A percentile compares a stretch with the other conserved stretches of the same genome.
Evolutionary conservation across 257 asterid genomes (phyloP).

Genomic region (Salvia hispanica): DNA sequence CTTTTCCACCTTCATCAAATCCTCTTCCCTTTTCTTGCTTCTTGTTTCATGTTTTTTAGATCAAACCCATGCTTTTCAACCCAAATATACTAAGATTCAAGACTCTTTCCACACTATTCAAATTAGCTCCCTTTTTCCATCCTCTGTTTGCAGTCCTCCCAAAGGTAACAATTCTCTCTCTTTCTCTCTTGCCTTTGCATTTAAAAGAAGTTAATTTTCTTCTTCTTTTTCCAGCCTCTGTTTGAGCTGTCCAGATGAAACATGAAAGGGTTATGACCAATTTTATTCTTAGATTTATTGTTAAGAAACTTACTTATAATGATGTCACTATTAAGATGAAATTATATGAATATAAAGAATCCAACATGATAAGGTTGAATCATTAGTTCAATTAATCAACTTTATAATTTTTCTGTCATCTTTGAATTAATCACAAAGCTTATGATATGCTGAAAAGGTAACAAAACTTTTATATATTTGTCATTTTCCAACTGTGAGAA

Average conservation of each 20-base stretch:
- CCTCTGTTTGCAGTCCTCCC: conserved; percentile 42
- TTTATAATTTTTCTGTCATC: too few species aligned
- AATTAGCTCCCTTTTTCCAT: conserved; percentile 42
- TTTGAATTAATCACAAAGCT: background rate
- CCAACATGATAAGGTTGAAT: background rate
- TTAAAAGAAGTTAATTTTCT: too few species aligned
- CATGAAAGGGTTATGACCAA: background rate
- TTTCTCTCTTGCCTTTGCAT: too few species aligned
- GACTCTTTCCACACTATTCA: conserved; percentile 38
- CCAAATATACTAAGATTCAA: conserved; percentile 8
- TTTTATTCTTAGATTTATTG: background rate
- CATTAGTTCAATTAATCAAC: background rate
- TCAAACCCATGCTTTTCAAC: conserved; percentile 21
- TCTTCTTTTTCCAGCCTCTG: too few species aligned
- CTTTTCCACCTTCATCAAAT: conserved; percentile 2
- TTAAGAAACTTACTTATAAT: too few species aligned
- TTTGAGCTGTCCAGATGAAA: background rate
- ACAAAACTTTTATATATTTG: too few species aligned
- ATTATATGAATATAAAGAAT: background rate
- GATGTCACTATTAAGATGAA: background rate
- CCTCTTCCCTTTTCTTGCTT: conserved; percentile 22
- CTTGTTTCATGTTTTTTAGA: conserved; percentile 24
- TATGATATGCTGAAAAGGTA: too few species aligned
- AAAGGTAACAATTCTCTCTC: conserved; percentile 25
- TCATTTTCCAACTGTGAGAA: too few species aligned